Evolutionary conservation across 257 asterid genomes (phyloP), one percentile per base, ranked within the genome.

Genomic region (Handroanthus guayacan): DNA sequence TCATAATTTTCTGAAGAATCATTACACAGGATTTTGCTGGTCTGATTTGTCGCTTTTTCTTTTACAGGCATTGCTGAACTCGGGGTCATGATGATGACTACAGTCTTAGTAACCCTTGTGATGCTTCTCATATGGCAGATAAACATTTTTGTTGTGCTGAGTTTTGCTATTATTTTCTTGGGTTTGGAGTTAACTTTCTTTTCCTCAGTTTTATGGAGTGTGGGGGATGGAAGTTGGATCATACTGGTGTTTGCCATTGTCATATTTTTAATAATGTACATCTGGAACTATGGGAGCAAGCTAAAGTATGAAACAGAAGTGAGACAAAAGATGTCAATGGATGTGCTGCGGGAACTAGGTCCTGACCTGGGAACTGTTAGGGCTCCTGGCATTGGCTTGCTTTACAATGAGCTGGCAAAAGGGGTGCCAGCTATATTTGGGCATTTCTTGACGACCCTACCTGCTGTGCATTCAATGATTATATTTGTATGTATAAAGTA

Each of bases 71-170:
- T 91, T 82, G 98, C 98, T n/a, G 99, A 91, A 82, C 84, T 93
- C 44, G 97, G 98, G 55, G 99, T 95, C 77, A 95, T 93, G 99
- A 90, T 93, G 97, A 89, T 91, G 94, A 87, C 97, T 47, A 91
- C 99, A 56, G 60, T 86, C 79, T 87, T 90, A 78, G 95, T 95
- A 75, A 90, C 96, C 48, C 89, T 95, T 38, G 97, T 95, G 78
- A 95, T 95, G 99, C 97, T 95, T 79, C 97, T 95, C 57, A 91
- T 95, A 83, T 95, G 99, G 99, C 98, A 90, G 89, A 87, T 88
- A 75, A 87, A 95, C 77, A 90, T 91, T 64, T 31, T 93, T 69
- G 64, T 88, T 71, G 97, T 89, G 76, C 79, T 93, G 83, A 82
- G 86, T 78, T 95, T 93, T 81, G 85, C 75, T 56, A 74, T 71